Evolutionary conservation across 2,329 filamentous ascomycete species (phyloP).

Genomic region (Alternaria atra): DNA sequence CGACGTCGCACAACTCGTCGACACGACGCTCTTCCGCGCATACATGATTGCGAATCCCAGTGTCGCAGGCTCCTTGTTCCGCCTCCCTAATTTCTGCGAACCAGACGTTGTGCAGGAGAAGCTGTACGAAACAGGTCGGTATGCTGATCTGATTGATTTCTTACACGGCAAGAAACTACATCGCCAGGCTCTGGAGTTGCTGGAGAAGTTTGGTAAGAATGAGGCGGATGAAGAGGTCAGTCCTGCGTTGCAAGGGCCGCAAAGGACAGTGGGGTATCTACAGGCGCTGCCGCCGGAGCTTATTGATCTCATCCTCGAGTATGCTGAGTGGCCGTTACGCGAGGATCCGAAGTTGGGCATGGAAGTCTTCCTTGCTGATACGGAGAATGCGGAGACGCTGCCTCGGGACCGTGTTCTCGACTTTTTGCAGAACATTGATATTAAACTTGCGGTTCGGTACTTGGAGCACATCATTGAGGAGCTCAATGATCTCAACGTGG

Average conservation of each 20-base stretch:
- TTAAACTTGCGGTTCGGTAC: constrained; percentile 78
- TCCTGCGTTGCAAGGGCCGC: constrained; percentile 76
- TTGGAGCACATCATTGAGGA: constrained; percentile 91
- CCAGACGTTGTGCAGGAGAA: constrained; percentile 94
- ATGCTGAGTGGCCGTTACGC: constrained; percentile 85
- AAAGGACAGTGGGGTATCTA: constrained; percentile 86
- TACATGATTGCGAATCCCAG: constrained; percentile 93
- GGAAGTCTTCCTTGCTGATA: constrained; percentile 92
- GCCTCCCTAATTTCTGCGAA: constrained; percentile 96
- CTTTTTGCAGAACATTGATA: constrained; percentile 76
- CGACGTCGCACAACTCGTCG: constrained; percentile 82
- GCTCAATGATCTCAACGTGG: constrained; percentile 81
- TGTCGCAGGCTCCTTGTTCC: constrained; percentile 87
- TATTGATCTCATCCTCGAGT: constrained; percentile 90
- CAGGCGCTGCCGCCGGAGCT: constrained; percentile 86
- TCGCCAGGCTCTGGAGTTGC: constrained; percentile 81
- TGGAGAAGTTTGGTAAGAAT: constrained; percentile 78
- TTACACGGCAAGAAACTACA: constrained; percentile 95
- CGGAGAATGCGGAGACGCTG: constrained; percentile 90
- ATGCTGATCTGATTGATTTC: constrained; percentile 96
- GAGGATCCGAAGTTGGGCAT: constrained; percentile 79
- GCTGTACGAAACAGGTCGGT: constrained; percentile 84
- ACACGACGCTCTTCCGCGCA: constrained; percentile 91
- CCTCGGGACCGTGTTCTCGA: constrained; percentile 78
- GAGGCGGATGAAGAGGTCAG: constrained; percentile 57